A percentile compares a stretch with the other conserved stretches of the same genome.
Conservation (phyloP, 495 filamentous ascomycete species). For the Podospora anserina region DNA sequence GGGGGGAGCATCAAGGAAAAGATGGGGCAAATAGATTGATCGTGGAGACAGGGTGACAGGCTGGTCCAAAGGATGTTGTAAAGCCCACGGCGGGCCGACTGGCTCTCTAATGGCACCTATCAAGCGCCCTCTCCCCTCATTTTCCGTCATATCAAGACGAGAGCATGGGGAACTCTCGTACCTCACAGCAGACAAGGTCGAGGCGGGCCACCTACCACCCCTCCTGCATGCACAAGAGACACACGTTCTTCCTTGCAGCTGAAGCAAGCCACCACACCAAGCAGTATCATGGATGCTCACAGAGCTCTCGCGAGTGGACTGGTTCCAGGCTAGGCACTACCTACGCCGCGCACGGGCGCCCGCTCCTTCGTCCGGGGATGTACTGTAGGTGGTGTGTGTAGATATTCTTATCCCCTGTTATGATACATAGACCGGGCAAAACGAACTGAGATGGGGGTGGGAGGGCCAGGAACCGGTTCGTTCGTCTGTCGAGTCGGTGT, state of each 20-base stretch:
- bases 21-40: slow-evolving; percentile 34
- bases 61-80: slow-evolving; percentile 23
- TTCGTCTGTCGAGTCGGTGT: neutral
- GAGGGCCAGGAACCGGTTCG: neutral
- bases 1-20: slow-evolving; percentile 23
- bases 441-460: neutral
- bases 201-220: neutral
- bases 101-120: neutral
- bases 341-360: slow-evolving; percentile 13
- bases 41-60: slow-evolving; percentile 23
- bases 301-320: neutral
- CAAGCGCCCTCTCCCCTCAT: neutral
- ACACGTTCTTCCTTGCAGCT: slow-evolving; percentile 5
- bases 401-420: neutral
- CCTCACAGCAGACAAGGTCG: slow-evolving; percentile 2
- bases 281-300: neutral
- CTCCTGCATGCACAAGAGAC: slow-evolving; percentile 6
- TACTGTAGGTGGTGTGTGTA: neutral
- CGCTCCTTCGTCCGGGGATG: neutral
- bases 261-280: slow-evolving; percentile 18
- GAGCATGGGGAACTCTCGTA: neutral
- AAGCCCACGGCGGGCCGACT: slow-evolving; percentile 19
- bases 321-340: neutral
- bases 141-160: neutral
- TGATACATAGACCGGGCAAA: neutral